Percentiles rank a stretch among this genome's conserved stretches.
Conservation (phyloP, 805 yeast species). For the Saccharomycopsis vini region DNA sequence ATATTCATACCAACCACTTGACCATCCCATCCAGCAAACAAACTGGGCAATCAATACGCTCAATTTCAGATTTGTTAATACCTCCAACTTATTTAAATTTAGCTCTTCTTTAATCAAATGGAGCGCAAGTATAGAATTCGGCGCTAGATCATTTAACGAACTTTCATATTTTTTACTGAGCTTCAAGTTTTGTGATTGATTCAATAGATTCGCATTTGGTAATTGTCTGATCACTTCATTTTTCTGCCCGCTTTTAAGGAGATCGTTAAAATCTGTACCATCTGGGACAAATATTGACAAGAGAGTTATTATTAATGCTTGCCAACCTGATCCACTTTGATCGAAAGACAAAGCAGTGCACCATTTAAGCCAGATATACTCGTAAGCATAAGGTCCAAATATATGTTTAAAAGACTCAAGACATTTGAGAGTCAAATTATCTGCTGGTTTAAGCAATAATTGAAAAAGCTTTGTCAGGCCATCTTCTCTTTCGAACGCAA, state of each 20-base stretch:
- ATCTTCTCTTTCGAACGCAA: not conserved
- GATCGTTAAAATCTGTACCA: slow-evolving; percentile 24
- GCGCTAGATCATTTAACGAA: slow-evolving; percentile 44
- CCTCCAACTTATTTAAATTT: slow-evolving; percentile 43
- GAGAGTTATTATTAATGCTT: slow-evolving; percentile 43
- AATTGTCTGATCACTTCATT: not conserved
- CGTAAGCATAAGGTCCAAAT: slow-evolving; percentile 49
- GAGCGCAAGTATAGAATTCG: slow-evolving; percentile 56
- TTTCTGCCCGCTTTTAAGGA: slow-evolving; percentile 7
- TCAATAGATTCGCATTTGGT: not conserved
- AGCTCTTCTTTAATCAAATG: slow-evolving; percentile 76
- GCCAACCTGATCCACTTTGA: slow-evolving; percentile 34
- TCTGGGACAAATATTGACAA: slow-evolving; percentile 44
- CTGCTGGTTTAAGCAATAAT: slow-evolving; percentile 37
- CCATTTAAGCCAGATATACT: slow-evolving; percentile 57
- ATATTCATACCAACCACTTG: slow-evolving; percentile 49
- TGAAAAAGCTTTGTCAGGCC: slow-evolving; percentile 22
- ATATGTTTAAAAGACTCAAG: slow-evolving; percentile 43
- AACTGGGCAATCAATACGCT: slow-evolving; percentile 52
- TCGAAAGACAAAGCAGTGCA: slow-evolving; percentile 41
- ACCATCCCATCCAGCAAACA: slow-evolving; percentile 68
- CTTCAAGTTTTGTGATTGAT: slow-evolving; percentile 12
- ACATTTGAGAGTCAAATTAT: slow-evolving; percentile 35
- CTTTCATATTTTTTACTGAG: not conserved
- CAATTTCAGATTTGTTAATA: slow-evolving; percentile 31